These are phyloP conservation scores for Trypanosoma boissoni DNA, from an alignment of 208 protist genomes.

Conservation along the genomic window DNA sequence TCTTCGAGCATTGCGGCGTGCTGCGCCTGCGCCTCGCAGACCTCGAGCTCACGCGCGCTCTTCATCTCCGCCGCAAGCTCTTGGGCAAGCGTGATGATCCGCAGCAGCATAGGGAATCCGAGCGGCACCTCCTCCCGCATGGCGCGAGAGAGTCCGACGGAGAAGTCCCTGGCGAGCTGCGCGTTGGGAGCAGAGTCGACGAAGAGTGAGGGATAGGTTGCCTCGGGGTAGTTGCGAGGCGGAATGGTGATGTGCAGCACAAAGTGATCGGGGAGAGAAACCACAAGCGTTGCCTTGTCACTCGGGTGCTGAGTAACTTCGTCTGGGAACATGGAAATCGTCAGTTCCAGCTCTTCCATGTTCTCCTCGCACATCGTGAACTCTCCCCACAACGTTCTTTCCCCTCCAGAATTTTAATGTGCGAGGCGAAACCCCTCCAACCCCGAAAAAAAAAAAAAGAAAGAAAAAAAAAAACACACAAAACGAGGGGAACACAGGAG, in stretches of 20 bases:
- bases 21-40: conserved; percentile 22
- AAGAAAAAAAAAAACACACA: conserved; percentile 4
- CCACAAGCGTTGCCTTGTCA: conserved; percentile 28
- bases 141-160: conserved; percentile 28
- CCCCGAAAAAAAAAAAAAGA: conserved; percentile 14
- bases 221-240: conserved; percentile 57
- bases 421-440: no score
- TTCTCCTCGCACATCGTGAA: conserved; percentile 24
- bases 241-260: conserved; percentile 65
- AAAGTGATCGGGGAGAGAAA: conserved; percentile 66
- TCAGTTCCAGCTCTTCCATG: conserved; percentile 68
- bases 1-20: conserved; percentile 3
- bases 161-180: conserved; percentile 42
- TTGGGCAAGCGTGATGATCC: conserved; percentile 53
- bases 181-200: conserved; percentile 57
- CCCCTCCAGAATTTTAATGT: not conserved
- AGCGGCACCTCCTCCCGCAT: conserved; percentile 58
- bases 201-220: conserved; percentile 48
- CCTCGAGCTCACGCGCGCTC: conserved; percentile 26
- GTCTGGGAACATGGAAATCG: conserved; percentile 66
- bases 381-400: not conserved
- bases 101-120: conserved; percentile 51
- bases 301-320: conserved; percentile 38
- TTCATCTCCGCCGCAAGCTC: conserved; percentile 47
- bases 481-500: not conserved